Evolutionary conservation across 768 basidiomycete genomes (phyloP).

Genomic region (Aureoboletus auriporus): DNA sequence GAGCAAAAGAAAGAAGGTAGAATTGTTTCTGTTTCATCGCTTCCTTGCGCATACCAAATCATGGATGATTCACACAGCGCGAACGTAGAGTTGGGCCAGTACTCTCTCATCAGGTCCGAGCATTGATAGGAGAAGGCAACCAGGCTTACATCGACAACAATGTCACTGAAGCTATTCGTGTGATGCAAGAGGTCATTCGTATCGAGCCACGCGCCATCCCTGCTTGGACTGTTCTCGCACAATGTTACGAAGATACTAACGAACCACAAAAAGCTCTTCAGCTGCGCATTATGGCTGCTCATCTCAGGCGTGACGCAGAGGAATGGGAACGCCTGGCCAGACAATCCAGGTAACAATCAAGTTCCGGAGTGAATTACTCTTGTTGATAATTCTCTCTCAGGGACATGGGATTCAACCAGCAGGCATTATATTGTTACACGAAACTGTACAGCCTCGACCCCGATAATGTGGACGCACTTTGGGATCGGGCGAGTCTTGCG

Average conservation of each 20-base stretch:
- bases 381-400: conserved; percentile 62
- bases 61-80: conserved; percentile 10
- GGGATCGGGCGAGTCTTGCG: conserved; percentile 84
- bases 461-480: conserved; percentile 77
- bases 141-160: conserved; percentile 77
- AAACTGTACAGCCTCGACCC: conserved; percentile 80
- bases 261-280: conserved; percentile 73
- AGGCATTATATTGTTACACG: conserved; percentile 88
- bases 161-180: conserved; percentile 62
- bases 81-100: conserved; percentile 52
- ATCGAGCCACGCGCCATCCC: conserved; percentile 82
- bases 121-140: conserved; percentile 82
- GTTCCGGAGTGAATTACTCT: conserved; percentile 38
- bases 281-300: conserved; percentile 85
- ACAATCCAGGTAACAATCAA: conserved; percentile 60
- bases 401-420: conserved; percentile 69
- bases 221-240: conserved; percentile 87
- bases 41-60: background rate
- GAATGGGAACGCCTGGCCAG: conserved; percentile 81
- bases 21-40: background rate
- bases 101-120: conserved; percentile 66
- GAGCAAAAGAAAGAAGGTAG: conserved; percentile 44
- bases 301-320: conserved; percentile 79
- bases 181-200: conserved; percentile 89
- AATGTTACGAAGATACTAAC: conserved; percentile 72